phyloP scores from a whole-genome alignment of 441 rosid species.

The Adansonia rubrostipa region DNA sequence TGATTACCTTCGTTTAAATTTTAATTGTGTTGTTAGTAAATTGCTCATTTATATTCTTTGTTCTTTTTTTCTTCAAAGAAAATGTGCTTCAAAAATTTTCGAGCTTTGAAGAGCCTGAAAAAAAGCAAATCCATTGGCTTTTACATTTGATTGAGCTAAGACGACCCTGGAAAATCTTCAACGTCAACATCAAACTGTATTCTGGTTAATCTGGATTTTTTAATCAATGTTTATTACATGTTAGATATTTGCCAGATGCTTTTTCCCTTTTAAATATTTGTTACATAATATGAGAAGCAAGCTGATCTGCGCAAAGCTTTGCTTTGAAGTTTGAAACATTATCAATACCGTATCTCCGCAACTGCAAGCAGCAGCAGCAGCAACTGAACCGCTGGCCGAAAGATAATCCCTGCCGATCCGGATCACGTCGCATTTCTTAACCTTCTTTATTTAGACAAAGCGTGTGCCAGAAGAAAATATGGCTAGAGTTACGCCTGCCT shows the following conservation, averaged over 20 bases:
- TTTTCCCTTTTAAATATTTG: background rate
- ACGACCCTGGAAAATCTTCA: background rate
- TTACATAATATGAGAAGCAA: background rate
- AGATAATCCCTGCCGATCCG: slow-evolving; percentile 26
- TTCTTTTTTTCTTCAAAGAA: background rate
- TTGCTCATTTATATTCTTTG: background rate
- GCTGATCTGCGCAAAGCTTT: background rate
- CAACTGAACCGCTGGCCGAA: slow-evolving; percentile 2
- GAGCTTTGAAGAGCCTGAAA: background rate
- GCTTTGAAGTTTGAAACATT: slow-evolving; percentile 39
- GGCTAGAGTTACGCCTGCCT: slow-evolving; percentile 40
- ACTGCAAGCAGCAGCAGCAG: slow-evolving; percentile 17
- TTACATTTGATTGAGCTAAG: background rate
- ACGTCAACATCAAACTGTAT: background rate
- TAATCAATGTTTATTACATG: background rate
- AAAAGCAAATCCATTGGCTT: background rate
- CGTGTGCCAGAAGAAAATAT: slow-evolving; percentile 38
- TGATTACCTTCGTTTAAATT: background rate
- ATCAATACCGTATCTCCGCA: background rate
- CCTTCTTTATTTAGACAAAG: slow-evolving; percentile 33
- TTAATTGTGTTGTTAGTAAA: background rate
- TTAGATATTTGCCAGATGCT: background rate
- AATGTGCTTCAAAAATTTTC: background rate
- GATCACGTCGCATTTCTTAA: background rate
- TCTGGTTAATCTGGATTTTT: background rate